phyloP scores from a whole-genome alignment of 73 alveolate genomes.

The Blepharisma stoltei region DNA sequence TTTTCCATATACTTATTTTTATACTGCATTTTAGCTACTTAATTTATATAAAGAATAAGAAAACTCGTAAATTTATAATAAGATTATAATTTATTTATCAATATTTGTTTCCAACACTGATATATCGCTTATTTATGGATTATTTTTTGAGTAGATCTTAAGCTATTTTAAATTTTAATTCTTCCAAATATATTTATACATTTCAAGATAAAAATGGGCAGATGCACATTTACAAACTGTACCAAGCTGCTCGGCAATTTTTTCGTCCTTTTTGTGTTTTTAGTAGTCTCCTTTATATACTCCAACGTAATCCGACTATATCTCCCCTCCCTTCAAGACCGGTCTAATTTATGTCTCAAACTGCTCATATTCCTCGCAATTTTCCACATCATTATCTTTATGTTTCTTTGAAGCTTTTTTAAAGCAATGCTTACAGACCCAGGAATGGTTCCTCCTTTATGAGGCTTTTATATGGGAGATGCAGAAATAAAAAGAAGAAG shows the following conservation, averaged over 20 bases:
- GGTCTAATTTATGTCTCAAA: not conserved
- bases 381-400: slow-evolving; percentile 65
- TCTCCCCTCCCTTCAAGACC: slow-evolving; percentile 31
- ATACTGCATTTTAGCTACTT: too few species aligned
- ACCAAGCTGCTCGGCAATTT: slow-evolving; percentile 9
- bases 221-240: not conserved
- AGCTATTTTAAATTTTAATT: too few species aligned
- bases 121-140: too few species aligned
- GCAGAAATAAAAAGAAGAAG: slow-evolving; percentile 81
- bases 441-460: slow-evolving; percentile 94
- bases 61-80: too few species aligned
- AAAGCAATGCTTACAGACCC: slow-evolving; percentile 92
- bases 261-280: slow-evolving; percentile 48
- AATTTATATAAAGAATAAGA: too few species aligned
- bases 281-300: slow-evolving; percentile 39
- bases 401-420: slow-evolving; percentile 84
- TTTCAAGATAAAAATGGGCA: not conserved
- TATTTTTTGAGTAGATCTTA: too few species aligned
- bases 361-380: slow-evolving; percentile 50
- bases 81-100: too few species aligned
- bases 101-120: too few species aligned
- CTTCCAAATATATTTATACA: too few species aligned
- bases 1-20: too few species aligned
- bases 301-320: slow-evolving; percentile 37
- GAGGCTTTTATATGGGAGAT: slow-evolving; percentile 94